Evolutionary conservation across 1,284 basidiomycete species (phyloP).

Genomic region (Cystobasidium slooffiae): DNA sequence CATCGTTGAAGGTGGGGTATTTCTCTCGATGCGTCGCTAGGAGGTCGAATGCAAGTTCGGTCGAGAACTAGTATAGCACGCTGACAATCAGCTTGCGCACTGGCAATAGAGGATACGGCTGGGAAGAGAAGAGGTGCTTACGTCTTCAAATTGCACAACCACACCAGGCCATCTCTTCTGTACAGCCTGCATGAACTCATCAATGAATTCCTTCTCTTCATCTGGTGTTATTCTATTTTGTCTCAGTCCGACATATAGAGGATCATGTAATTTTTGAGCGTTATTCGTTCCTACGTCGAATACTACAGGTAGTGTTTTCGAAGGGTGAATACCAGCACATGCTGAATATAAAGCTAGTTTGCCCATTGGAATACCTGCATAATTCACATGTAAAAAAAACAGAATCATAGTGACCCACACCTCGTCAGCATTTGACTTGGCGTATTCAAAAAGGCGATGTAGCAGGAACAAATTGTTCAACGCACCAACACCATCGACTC

Average conservation of each 20-base stretch:
- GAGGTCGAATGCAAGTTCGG: constrained; percentile 82
- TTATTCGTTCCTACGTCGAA: constrained; percentile 89
- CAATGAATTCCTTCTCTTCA: constrained; percentile 76
- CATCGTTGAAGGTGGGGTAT: constrained; percentile 87
- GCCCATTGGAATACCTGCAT: constrained; percentile 78
- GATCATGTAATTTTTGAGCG: constrained; percentile 78
- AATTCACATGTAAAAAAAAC: not conserved
- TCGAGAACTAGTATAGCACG: constrained; percentile 60
- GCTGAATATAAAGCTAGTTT: constrained; percentile 91
- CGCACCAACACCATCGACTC: constrained; percentile 56
- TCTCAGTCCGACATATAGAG: constrained; percentile 81
- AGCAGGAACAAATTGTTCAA: not conserved
- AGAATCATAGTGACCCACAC: not conserved
- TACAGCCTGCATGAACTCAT: constrained; percentile 75
- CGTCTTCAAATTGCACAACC: constrained; percentile 82
- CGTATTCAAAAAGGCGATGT: constrained; percentile 22
- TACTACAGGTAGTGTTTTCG: constrained; percentile 75
- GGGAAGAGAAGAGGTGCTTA: constrained; percentile 21
- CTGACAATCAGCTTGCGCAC: not conserved
- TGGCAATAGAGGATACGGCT: not conserved
- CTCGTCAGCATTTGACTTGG: not conserved
- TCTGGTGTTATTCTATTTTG: constrained; percentile 69
- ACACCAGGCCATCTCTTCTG: constrained; percentile 53
- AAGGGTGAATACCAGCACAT: constrained; percentile 76
- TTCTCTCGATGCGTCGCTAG: constrained; percentile 73